These are phyloP conservation scores for Psidium friedrichsthalianum DNA, from an alignment of 345 rosid species.

Conservation along the genomic window DNA sequence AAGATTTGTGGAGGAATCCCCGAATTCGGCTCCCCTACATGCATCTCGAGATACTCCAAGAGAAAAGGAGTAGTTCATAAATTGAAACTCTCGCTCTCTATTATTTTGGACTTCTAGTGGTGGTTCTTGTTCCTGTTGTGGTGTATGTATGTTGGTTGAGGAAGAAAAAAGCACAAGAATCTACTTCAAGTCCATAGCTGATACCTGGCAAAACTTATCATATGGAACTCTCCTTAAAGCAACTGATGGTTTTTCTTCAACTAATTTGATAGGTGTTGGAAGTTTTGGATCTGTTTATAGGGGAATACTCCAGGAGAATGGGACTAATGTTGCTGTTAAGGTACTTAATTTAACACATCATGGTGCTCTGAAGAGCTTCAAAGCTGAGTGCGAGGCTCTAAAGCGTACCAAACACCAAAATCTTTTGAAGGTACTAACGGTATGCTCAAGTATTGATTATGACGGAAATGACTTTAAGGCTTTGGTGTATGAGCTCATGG, in stretches of 20 bases:
- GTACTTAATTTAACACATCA: background rate
- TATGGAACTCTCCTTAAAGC: background rate
- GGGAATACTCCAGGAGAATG: background rate
- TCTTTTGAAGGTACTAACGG: background rate
- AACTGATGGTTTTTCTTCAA: background rate
- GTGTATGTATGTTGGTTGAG: background rate
- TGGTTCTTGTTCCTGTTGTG: no score
- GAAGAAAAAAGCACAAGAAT: background rate
- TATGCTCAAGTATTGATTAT: accelerated
- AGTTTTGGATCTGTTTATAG: background rate
- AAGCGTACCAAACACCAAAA: background rate
- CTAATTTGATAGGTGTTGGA: background rate
- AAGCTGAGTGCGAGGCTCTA: background rate
- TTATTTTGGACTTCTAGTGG: background rate
- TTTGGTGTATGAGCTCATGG: background rate
- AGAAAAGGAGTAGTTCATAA: background rate
- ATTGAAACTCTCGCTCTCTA: background rate
- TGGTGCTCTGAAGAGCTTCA: background rate
- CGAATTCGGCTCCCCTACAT: background rate
- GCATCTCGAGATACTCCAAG: background rate
- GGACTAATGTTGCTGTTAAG: accelerated
- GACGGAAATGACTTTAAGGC: background rate
- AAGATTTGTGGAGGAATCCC: constrained; percentile 11
- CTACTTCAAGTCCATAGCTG: background rate
- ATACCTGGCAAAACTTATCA: background rate